Base-by-base conservation (phyloP, 2,329 filamentous ascomycete species). In the Didymosphaeria variabile region DNA sequence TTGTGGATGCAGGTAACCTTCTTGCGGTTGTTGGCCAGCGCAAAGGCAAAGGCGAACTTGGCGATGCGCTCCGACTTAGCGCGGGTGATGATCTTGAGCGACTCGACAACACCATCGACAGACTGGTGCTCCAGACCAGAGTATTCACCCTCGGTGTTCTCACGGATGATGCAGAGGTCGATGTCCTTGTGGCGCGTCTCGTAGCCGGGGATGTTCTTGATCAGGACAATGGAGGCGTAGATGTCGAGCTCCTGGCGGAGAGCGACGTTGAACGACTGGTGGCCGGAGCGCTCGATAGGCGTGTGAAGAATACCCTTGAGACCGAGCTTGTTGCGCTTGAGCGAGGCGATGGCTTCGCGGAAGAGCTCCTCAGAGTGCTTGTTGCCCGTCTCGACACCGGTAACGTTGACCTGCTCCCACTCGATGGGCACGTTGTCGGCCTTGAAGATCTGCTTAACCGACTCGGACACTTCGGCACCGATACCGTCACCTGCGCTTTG, bases 1-100 rank as follows among this genome's bases (percentile, higher is more conserved):
- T 99, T 99, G 91, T 99, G 95, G 79, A 99, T 98, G 86, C 94
- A 97, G 71, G 95, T 98, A 60, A 99, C 93, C 91, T 98, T 98
- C 87, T 96, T 94, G 80, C 95, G 90, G 88, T 96, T 94, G 88
- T 99, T 99, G 82, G 95, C 95, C 61, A 98, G 90, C 61, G 95
- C 95, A 78, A 99, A 99, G 79, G 91, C 91, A 81, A 98, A 98
- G 69, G 95, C 95, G 79, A 99, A 99, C 84, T 97, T 97, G 84
- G 94, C 93, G 77, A 99, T 99, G 79, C 95, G 93, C 89, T 99
- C 95, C 58, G 93, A 97, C 88, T 99, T 98, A 82, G 93, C 93
- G 75, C 94, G 93, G 71, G 95, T 99, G 84, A 99, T 98, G 84
- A 99, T 98, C 89, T 99, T 99, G 82, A 99, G 91, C 54, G 94